phyloP scores from a whole-genome alignment of 2,329 filamentous ascomycete species.

The Bretziella fagacearum region DNA sequence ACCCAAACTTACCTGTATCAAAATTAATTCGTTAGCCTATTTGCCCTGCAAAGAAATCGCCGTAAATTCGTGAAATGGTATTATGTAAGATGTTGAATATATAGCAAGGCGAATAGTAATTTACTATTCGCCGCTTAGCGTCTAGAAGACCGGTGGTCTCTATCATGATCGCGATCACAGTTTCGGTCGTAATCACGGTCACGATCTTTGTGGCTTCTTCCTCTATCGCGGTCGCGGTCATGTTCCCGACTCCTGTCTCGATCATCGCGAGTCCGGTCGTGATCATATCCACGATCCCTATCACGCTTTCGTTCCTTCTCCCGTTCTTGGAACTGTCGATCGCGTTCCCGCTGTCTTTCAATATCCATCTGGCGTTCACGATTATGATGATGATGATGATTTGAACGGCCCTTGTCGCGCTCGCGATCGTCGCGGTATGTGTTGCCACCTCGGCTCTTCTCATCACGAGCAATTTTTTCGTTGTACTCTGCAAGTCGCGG shows the following conservation, averaged over 20 bases:
- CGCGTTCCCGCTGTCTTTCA: constrained; percentile 11
- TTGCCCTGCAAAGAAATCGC: too few species aligned
- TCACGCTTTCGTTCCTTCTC: constrained; percentile 24
- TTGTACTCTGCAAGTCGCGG: constrained; percentile 35
- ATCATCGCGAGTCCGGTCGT: constrained; percentile 19
- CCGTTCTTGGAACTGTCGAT: constrained; percentile 23
- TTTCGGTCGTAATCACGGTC: background rate
- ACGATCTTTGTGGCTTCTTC: constrained; percentile 13
- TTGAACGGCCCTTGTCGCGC: constrained; percentile 18
- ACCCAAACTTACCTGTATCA: too few species aligned
- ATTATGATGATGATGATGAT: constrained; percentile 12
- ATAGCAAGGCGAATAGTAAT: too few species aligned
- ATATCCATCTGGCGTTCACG: constrained; percentile 6
- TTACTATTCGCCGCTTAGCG: too few species aligned
- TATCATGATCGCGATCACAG: background rate
- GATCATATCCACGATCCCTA: constrained; percentile 18
- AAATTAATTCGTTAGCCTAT: too few species aligned
- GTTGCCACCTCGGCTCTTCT: constrained; percentile 26
- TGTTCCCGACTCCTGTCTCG: constrained; percentile 23
- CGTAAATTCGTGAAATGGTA: too few species aligned
- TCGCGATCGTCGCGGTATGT: constrained; percentile 32
- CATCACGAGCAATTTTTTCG: constrained; percentile 27
- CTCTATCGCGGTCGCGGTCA: constrained; percentile 19
- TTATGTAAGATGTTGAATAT: background rate
- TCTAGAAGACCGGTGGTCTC: background rate